Base-by-base conservation (phyloP, 2,329 filamentous ascomycete species). In the Aureobasidium sp. region DNA sequence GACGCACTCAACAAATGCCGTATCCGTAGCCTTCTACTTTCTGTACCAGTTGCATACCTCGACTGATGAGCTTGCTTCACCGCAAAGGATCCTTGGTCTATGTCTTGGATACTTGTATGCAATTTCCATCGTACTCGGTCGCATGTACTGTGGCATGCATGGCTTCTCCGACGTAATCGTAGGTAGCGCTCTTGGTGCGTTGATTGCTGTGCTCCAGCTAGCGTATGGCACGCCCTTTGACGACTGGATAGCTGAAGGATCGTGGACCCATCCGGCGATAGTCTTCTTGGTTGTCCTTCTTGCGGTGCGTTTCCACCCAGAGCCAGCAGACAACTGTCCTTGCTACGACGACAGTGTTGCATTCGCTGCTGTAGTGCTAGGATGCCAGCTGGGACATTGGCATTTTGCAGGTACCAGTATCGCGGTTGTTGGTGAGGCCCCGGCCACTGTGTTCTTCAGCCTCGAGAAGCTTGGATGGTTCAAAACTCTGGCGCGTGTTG, bases 131-230 rank as follows among this genome's bases (percentile, higher is more conserved):
- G 83, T 96, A 42, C 78, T 97, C 64, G 94, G 94, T 6, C 85
- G 94, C 21, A 79, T 99, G 37, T 97, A 99, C 77, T 99, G 94
- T 70, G 94, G 94, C 63, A 99, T 99, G 94, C 94, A 99, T 74
- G 94, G 94, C 11, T 96, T 97, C 74, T 79, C 94, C 45, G 94
- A 99, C 73, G 91, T 97, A 25, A 75, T 94, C 15, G 74, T 94
- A 60, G 94, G 94, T 7, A 90, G 87, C 59, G 67, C 85, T 15
- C 80, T 96, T 60, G 94, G 94, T 33, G 87, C 85, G 11, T 74
- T 81, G 6, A 79, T 88, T 37, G 81, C 81, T 2, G 72, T 79
- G 21, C 68, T 81, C 21, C 82, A 86, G 66, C 81, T 81, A 62
- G 65, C 74, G 7, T 83, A 75, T 60, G 83, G 83, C 21, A 73